A percentile compares a stretch with the other conserved stretches of the same genome.
Evolutionary conservation across 345 rosid genomes (phyloP).

Genomic region (Citrus inodora): DNA sequence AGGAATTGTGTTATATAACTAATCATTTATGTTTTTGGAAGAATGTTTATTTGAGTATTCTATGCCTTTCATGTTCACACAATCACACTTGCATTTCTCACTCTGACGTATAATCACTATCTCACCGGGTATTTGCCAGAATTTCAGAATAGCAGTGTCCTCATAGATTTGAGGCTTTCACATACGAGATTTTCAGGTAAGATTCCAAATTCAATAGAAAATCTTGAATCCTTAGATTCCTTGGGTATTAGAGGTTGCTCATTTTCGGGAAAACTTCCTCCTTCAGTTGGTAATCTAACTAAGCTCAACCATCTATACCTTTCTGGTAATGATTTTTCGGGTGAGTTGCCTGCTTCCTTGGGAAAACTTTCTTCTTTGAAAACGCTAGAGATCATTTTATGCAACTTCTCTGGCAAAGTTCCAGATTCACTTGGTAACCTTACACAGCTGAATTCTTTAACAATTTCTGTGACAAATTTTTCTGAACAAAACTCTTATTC

Average conservation of each 20-base stretch:
- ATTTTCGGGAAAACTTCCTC: not conserved
- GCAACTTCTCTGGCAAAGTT: not conserved
- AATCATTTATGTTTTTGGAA: no score
- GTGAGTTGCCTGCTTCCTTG: not conserved
- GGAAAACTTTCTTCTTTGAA: not conserved
- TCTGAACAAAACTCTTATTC: not conserved
- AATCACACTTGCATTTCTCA: not conserved
- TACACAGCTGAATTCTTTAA: not conserved
- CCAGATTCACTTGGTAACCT: slow-evolving; percentile 1
- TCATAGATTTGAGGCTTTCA: not conserved
- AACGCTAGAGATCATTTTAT: not conserved
- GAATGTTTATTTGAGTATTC: no score
- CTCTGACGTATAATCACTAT: not conserved
- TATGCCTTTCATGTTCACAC: no score
- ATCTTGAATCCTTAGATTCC: not conserved
- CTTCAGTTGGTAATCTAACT: not conserved
- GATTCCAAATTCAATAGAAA: not conserved
- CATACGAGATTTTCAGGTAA: not conserved
- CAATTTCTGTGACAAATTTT: not conserved
- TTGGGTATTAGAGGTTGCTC: not conserved
- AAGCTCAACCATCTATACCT: not conserved
- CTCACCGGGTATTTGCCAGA: not conserved
- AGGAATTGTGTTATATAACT: rapidly evolving
- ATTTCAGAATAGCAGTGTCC: not conserved
- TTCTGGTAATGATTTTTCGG: not conserved